Conservation (phyloP, 208 protist species). For the Crithidia sp. region DNA sequence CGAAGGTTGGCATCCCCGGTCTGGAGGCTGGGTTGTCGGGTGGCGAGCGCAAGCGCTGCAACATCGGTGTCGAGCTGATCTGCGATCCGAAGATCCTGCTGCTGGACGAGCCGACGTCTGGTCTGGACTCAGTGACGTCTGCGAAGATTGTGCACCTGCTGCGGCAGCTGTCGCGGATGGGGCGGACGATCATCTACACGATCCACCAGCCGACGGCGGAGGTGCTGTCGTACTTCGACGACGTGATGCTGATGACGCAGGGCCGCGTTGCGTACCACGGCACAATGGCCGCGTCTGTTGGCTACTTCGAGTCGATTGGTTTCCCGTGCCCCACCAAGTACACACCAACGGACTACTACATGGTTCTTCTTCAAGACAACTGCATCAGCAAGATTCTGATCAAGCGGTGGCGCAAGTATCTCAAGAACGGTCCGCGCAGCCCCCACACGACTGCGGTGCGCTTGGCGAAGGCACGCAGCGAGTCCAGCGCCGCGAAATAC, state of each 20-base stretch:
- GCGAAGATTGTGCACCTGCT: conserved; percentile 83
- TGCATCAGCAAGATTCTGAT: conserved; percentile 54
- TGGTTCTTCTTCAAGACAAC: conserved; percentile 80
- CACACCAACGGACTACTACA: conserved; percentile 91
- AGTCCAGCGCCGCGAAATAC: conserved; percentile 48
- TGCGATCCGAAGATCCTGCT: conserved; percentile 84
- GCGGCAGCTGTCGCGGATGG: conserved; percentile 67
- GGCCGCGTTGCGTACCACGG: conserved; percentile 89
- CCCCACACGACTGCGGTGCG: conserved; percentile 60
- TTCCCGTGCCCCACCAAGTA: conserved; percentile 67
- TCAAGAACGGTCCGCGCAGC: conserved; percentile 54
- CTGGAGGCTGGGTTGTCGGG: conserved; percentile 80
- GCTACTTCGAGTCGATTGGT: conserved; percentile 86
- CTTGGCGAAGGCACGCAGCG: conserved; percentile 35
- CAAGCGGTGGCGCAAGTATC: conserved; percentile 68
- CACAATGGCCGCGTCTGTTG: conserved; percentile 55
- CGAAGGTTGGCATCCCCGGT: conserved; percentile 76
- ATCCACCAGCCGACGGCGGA: conserved; percentile 95
- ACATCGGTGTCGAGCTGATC: conserved; percentile 91
- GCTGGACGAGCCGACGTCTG: conserved; percentile 91
- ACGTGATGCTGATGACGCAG: conserved; percentile 87
- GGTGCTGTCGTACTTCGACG: conserved; percentile 91
- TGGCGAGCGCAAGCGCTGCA: conserved; percentile 90
- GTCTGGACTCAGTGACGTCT: conserved; percentile 89
- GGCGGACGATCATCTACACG: conserved; percentile 91